phyloP scores from a whole-genome alignment of 2,329 filamentous ascomycete genomes.

The Paracorniculantispora psalliotae region DNA sequence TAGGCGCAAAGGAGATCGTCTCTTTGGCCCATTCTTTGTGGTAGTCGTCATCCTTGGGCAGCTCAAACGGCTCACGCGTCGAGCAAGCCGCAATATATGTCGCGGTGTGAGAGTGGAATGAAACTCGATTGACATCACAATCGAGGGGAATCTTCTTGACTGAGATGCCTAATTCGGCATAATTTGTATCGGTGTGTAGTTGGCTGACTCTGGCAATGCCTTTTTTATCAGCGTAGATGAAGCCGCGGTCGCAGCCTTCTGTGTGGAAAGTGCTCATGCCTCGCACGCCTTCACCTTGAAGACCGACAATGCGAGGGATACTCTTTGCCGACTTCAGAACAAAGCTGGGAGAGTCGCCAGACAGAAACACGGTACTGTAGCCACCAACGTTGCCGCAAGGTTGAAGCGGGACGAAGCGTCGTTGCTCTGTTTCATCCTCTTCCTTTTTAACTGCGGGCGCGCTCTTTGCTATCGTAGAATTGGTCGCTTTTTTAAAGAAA shows the following conservation, averaged over 20 bases:
- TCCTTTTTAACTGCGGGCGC: conserved; percentile 45
- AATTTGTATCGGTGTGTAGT: conserved; percentile 61
- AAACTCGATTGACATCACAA: conserved; percentile 65
- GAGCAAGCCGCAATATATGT: conserved; percentile 75
- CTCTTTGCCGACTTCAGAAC: conserved; percentile 78
- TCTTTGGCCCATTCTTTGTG: conserved; percentile 78
- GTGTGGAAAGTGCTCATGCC: conserved; percentile 74
- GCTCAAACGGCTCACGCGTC: conserved; percentile 64
- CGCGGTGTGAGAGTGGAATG: conserved; percentile 70
- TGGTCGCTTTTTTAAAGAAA: conserved; percentile 71
- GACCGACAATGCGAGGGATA: conserved; percentile 65
- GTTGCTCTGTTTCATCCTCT: conserved; percentile 39
- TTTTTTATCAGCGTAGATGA: conserved; percentile 72
- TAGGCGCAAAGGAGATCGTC: conserved; percentile 58
- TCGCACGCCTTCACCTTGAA: conserved; percentile 64
- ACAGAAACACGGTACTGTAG: conserved; percentile 76
- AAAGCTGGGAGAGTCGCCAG: conserved; percentile 74
- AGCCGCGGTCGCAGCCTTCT: conserved; percentile 70
- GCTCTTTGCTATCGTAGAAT: conserved; percentile 59
- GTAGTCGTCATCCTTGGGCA: conserved; percentile 81
- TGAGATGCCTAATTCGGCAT: conserved; percentile 71
- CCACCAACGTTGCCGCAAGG: conserved; percentile 63
- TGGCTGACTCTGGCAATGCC: conserved; percentile 70
- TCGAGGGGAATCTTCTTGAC: conserved; percentile 66
- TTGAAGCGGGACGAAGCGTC: conserved; percentile 49